A percentile compares a stretch with the other conserved stretches of the same genome.
These are phyloP conservation scores for Colletotrichum camelliae DNA, from an alignment of 2,329 filamentous ascomycete species.

Conservation along the genomic window DNA sequence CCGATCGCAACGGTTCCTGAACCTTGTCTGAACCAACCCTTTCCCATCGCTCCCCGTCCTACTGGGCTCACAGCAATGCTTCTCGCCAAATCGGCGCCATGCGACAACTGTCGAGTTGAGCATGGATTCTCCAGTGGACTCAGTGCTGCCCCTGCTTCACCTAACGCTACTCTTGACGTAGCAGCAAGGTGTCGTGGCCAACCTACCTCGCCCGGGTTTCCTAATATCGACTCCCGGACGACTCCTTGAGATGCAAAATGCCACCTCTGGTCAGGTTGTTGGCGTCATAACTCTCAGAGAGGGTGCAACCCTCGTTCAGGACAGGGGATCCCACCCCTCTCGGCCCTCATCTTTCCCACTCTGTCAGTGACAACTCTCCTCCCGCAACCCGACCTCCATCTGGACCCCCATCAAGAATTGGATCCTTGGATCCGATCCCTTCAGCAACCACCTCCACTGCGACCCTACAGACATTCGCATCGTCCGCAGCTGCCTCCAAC, in stretches of 20 bases:
- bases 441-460: slow-evolving; percentile 14
- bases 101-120: background rate
- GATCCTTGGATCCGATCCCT: slow-evolving; percentile 18
- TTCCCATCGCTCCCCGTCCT: background rate
- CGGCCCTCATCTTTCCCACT: background rate
- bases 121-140: slow-evolving; percentile 10
- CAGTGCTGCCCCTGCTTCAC: background rate
- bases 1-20: slow-evolving; percentile 14
- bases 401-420: background rate
- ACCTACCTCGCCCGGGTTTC: slow-evolving; percentile 2
- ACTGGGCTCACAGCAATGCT: background rate
- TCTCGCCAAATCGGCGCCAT: background rate
- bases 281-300: slow-evolving; percentile 3
- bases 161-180: background rate
- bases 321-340: background rate
- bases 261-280: background rate
- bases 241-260: background rate
- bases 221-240: slow-evolving; percentile 10
- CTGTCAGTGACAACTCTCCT: background rate
- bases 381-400: slow-evolving; percentile 6
- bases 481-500: background rate
- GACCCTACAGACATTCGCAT: background rate
- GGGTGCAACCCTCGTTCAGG: background rate
- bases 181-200: slow-evolving; percentile 3
- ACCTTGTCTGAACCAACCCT: slow-evolving; percentile 15